Base-by-base conservation (phyloP, 441 rosid species). In the Kokia cookei region DNA sequence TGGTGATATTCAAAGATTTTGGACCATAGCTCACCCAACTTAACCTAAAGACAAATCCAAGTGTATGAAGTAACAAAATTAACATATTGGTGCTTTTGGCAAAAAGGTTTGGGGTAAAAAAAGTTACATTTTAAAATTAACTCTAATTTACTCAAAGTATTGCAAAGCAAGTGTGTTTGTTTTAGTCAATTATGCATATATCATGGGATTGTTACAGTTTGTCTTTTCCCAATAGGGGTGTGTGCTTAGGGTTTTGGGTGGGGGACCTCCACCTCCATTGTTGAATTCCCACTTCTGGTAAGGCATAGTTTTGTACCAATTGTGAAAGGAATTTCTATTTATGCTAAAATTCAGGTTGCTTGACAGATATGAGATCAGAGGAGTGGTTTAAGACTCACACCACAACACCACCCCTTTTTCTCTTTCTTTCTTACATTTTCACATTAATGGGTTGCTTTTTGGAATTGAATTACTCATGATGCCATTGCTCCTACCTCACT, bases 381-480 rank as follows among this genome's bases (percentile, higher is more conserved):
- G 85, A 70, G 84, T 84, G 84, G 88, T 83, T 32, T 82, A 83
- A 48, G 69, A 63, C 84, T 83, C 84, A 77, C 87, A 73, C 67
- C 78, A 74, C 58, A 8, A 19, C 60, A 19, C 60, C 37, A 32
- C 27, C 60, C 73, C 80, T 79, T 76, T 84, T 79, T 76, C 80
- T 78, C 78, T 42, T 48, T 71, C 77, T 79, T 72, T 74, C 74
- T 7, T 2, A 24, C 7, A 13, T 12, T 57, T 57, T 57, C 66
- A 73, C 80, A 74, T 73, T 74, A 17, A 32, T 55, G 42, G 69
- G 51, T 7, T 6, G 4, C 17, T 63, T 19, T 9, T 76, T 60
- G 3, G 48, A 1, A 14, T 50, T 15, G 32, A 79, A 75, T 76
- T 80, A 69, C 85, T n/a, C 4, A 26, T 7, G 29, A 32, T 77